Evolutionary conservation across 2,329 filamentous ascomycete genomes (phyloP), one percentile per base, ranked within the genome.

Genomic region (Aspergillus luchuensis): DNA sequence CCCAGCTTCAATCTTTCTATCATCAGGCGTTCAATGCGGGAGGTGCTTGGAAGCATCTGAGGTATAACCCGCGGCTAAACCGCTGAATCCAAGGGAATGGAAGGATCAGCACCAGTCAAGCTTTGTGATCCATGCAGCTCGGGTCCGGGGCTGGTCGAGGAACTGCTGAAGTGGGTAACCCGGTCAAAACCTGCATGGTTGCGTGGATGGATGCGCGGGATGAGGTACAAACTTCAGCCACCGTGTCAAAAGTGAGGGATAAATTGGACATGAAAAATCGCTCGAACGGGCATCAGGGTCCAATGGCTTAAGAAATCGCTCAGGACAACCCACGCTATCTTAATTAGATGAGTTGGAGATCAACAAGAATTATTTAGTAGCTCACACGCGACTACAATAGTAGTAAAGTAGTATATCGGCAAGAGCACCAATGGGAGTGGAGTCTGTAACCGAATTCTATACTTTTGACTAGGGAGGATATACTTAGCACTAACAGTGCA

Each of bases 91-190:
- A 56, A 41, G 47, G 47, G 43, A 33, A 52, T 36, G 52, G 13
- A 39, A 57, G 30, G 59, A 61, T 61, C 59, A 57, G 56, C 59
- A 38, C 25, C 23, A 39, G 36, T 53, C 53, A 62, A 60, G 60
- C 60, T 60, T 62, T 60, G 43, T 47, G 60, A 57, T 59, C 57
- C 48, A 62, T 62, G 57, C 57, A 48, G 38, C 19, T 43, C 52
- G 41, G 60, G 60, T 62, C 60, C 53, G 53, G 53, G 53, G 41
- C 15, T 28, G 10, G 19, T n/a, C 21, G 53, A 53, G 60, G 58
- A 57, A 33, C 51, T 60, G 39, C 15, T 39, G 39, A 48, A 36
- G 51, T 59, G 50, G 57, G 52, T 62, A 59, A 56, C 39, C 36
- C 39, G 53, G 53, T 56, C 19, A 36, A 60, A 39, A 47, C 41